phyloP scores from a whole-genome alignment of 192 early-diverging fungal species.

The Piromyces finnis region DNA sequence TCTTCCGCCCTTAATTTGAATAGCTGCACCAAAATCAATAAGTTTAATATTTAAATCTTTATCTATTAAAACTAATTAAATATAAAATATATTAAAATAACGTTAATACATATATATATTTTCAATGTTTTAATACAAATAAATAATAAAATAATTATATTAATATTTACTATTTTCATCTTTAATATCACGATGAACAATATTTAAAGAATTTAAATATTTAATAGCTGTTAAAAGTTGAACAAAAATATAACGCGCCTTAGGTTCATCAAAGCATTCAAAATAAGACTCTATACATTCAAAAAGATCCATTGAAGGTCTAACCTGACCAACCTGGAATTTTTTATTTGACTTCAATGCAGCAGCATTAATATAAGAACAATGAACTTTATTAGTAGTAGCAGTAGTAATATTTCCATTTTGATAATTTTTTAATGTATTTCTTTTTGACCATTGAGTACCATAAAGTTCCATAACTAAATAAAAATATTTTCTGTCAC shows the following conservation, averaged over 20 bases:
- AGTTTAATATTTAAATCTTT: slow-evolving; percentile 23
- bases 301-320: slow-evolving; percentile 49
- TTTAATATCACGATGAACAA: slow-evolving; percentile 65
- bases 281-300: slow-evolving; percentile 53
- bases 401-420: background rate
- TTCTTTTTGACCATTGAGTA: background rate
- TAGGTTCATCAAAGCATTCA: slow-evolving; percentile 33
- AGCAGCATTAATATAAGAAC: background rate
- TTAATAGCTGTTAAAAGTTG: slow-evolving; percentile 49
- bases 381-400: background rate
- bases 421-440: background rate
- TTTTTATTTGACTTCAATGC: slow-evolving; percentile 1
- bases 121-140: no score
- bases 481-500: background rate
- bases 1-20: background rate
- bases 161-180: slow-evolving; percentile 38
- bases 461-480: background rate
- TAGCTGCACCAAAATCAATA: slow-evolving; percentile 48
- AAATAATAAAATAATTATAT: no score
- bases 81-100: background rate
- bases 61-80: slow-evolving; percentile 6
- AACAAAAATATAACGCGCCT: slow-evolving; percentile 42
- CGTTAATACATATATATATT: no score
- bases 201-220: slow-evolving; percentile 35
- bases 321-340: slow-evolving; percentile 1